Evolutionary conservation across 2,329 filamentous ascomycete species (phyloP).

Genomic region (Alternaria incomplexa): DNA sequence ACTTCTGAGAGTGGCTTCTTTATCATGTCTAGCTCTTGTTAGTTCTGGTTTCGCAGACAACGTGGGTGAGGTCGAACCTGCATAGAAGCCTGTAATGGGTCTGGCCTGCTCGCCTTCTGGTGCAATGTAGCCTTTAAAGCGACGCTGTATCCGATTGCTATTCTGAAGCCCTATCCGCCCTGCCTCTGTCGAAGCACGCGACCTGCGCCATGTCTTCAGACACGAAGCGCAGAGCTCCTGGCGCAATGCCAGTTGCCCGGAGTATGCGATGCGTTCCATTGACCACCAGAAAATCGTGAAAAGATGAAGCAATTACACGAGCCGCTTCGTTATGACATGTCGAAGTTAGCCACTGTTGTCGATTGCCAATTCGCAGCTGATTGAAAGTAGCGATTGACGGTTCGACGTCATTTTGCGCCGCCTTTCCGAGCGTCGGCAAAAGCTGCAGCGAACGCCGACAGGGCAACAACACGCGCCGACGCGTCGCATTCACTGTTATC

Average conservation of each 20-base stretch:
- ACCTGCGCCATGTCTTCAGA: conserved; percentile 21
- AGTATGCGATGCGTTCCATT: conserved; percentile 24
- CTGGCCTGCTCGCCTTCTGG: conserved; percentile 46
- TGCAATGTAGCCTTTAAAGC: conserved; percentile 46
- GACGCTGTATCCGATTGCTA: conserved; percentile 43
- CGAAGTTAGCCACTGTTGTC: neutral
- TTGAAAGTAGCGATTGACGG: conserved; percentile 16
- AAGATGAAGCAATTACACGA: neutral
- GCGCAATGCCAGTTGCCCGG: conserved; percentile 25
- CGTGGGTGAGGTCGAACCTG: conserved; percentile 25
- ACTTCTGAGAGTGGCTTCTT: conserved; percentile 35
- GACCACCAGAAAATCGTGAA: neutral
- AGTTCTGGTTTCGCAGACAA: neutral
- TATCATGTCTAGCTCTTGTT: conserved; percentile 45
- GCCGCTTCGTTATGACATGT: conserved; percentile 3
- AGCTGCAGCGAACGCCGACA: conserved; percentile 27
- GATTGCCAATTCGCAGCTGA: conserved; percentile 8
- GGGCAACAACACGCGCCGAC: conserved; percentile 34
- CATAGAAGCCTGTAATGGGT: conserved; percentile 48
- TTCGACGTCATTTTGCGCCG: conserved; percentile 43
- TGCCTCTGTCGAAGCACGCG: neutral
- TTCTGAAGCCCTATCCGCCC: conserved; percentile 39
- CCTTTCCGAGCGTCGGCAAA: conserved; percentile 35
- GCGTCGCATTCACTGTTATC: conserved; percentile 28
- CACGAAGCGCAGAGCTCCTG: conserved; percentile 35